Conservation (phyloP, 169 alveolate species). For the Theileria luwenshuni region DNA sequence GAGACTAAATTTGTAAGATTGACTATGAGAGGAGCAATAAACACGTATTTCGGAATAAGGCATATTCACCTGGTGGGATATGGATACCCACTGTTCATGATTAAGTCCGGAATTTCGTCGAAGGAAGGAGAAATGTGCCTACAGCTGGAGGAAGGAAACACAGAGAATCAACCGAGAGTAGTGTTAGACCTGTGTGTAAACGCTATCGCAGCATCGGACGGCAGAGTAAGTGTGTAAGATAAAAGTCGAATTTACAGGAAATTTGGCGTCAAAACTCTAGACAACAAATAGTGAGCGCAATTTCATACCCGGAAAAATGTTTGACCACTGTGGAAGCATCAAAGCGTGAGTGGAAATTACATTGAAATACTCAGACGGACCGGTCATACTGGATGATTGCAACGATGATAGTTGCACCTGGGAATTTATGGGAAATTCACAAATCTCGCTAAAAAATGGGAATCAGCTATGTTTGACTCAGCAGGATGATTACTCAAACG, state of each 20-base stretch:
- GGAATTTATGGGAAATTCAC: conserved; percentile 85
- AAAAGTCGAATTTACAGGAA: background rate
- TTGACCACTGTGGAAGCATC: conserved; percentile 57
- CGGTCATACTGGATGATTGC: conserved; percentile 78
- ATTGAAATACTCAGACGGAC: conserved; percentile 40
- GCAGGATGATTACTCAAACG: conserved; percentile 70
- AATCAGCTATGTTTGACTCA: conserved; percentile 82
- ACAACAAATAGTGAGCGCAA: conserved; percentile 70
- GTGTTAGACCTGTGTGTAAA: conserved; percentile 78
- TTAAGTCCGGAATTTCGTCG: conserved; percentile 84
- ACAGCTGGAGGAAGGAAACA: conserved; percentile 82
- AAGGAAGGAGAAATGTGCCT: conserved; percentile 86
- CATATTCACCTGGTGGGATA: conserved; percentile 84
- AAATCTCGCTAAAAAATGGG: conserved; percentile 75
- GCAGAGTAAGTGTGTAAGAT: conserved; percentile 62
- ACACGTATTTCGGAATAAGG: conserved; percentile 86
- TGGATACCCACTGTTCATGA: conserved; percentile 85
- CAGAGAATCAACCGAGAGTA: conserved; percentile 76
- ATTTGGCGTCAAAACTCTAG: conserved; percentile 78
- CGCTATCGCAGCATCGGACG: conserved; percentile 83
- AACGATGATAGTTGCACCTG: conserved; percentile 84
- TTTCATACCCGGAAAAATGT: conserved; percentile 62
- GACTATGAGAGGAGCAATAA: conserved; percentile 79
- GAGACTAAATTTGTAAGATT: conserved; percentile 76
- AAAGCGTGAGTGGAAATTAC: conserved; percentile 13